Percentiles rank a stretch among this genome's conserved stretches.
phyloP scores from a whole-genome alignment of 179 eudicot species.

The Spergularia azorica region DNA sequence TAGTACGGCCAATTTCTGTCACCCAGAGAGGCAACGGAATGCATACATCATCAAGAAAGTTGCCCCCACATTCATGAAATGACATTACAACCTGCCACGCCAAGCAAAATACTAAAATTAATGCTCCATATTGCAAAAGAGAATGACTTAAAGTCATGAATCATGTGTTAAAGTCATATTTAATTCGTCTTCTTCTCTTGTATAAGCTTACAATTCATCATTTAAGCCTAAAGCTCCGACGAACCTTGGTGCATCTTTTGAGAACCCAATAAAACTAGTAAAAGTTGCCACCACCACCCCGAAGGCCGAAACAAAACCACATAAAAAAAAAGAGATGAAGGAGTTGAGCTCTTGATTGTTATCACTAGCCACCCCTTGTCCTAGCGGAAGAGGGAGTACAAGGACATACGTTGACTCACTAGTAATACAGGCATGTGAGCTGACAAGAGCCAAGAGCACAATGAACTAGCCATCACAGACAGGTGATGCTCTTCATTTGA shows the following conservation, averaged over 20 bases:
- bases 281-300: neutral
- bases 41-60: slow-evolving; percentile 88
- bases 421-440: neutral
- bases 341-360: neutral
- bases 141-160: neutral
- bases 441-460: neutral
- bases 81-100: slow-evolving; percentile 77
- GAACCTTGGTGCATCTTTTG: neutral
- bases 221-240: neutral
- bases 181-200: neutral
- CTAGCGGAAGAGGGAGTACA: neutral
- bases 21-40: slow-evolving; percentile 97
- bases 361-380: neutral
- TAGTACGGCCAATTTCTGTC: slow-evolving; percentile 80
- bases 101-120: slow-evolving; percentile 10
- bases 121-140: slow-evolving; percentile 6
- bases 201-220: neutral
- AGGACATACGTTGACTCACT: neutral
- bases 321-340: neutral
- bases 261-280: neutral
- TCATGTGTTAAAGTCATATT: neutral
- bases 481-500: neutral
- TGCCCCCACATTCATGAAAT: slow-evolving; percentile 99
- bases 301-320: neutral
- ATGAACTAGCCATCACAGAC: neutral